Base-by-base conservation (phyloP, 1,139 yeast genomes). In the Saccharomyces hybrid region DNA sequence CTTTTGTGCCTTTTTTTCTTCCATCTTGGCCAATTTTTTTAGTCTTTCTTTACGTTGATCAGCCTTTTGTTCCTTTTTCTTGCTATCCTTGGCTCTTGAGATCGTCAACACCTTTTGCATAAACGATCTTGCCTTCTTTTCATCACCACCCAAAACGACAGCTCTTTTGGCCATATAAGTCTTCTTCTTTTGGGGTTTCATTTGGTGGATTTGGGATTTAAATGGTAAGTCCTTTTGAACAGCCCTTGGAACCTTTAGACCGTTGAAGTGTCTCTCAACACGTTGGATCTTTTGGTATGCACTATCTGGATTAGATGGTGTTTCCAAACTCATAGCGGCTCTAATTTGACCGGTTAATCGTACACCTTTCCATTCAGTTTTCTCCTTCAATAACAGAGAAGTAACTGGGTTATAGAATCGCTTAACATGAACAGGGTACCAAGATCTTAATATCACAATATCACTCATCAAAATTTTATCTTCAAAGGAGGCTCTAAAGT, bases 401-500 rank as follows among this genome's bases (percentile, higher is more conserved):
- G 98, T 88, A 28, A 95, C 98, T 1, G 99, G 99, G 67, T 93
- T 95, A 73, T 93, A 95, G 72, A 89, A 93, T 69, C 84, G 83
- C 70, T 93, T 86, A 14, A 95, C 88, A 61, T 82, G 82, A 49
- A 95, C 95, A 1, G 98, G 98, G 69, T 90, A 91, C 99, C 99
- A 95, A 1, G 98, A 93, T 69, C 96, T 85, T 68, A 95, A 75
- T 63, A 93, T 85, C 11, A 95, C 80, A 51, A 88, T 87, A 71
- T 93, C 99, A 58, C 95, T 73, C 85, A 93, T 80, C 58, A 91
- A 77, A 42, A 93, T 81, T 73, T 91, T 93, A 70, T 95, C 99
- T 72, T 95, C 99, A 71, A 95, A 95, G 1, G 98, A 85, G n/a
- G 99, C 99, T 70, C 99, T 82, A 76, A 81, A 95, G 69, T 88